Conservation (phyloP, 2,329 filamentous ascomycete genomes). For the Pseudogymnoascus sp. region DNA sequence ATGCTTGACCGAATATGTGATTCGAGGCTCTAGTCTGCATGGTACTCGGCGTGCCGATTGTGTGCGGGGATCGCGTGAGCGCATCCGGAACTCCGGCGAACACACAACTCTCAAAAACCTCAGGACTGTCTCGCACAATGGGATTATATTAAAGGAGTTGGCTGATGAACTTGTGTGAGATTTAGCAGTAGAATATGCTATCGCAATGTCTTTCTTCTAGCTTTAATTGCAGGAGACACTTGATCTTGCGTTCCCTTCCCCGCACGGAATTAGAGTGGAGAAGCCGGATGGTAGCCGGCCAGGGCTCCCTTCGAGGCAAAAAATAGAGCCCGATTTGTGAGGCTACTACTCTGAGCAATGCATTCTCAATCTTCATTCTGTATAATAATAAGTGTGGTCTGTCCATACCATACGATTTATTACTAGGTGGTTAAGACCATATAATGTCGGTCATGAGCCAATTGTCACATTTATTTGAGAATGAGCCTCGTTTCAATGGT, state of each 20-base stretch:
- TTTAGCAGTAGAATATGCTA: not conserved
- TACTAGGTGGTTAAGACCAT: not conserved
- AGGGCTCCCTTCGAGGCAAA: not conserved
- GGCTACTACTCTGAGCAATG: not conserved
- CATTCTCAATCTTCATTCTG: not conserved
- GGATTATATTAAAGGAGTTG: not conserved
- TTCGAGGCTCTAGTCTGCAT: not conserved
- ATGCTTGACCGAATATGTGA: constrained; percentile 19
- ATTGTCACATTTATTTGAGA: too few relatives aligned
- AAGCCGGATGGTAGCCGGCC: not conserved
- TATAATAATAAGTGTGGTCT: not conserved
- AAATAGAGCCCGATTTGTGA: not conserved
- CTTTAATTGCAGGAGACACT: not conserved
- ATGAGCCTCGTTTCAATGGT: too few relatives aligned
- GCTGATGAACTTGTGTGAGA: not conserved
- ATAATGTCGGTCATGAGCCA: not conserved
- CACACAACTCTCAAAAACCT: not conserved
- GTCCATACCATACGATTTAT: not conserved
- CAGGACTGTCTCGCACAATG: not conserved
- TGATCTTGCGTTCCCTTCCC: not conserved
- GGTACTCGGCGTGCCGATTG: not conserved
- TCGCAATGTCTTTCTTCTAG: not conserved
- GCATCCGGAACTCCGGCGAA: not conserved
- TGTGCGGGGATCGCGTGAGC: not conserved
- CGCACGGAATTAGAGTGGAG: not conserved